Evolutionary conservation across 805 yeast species (phyloP), one percentile per base, ranked within the genome.

Genomic region (Nakazawaea siamensis): DNA sequence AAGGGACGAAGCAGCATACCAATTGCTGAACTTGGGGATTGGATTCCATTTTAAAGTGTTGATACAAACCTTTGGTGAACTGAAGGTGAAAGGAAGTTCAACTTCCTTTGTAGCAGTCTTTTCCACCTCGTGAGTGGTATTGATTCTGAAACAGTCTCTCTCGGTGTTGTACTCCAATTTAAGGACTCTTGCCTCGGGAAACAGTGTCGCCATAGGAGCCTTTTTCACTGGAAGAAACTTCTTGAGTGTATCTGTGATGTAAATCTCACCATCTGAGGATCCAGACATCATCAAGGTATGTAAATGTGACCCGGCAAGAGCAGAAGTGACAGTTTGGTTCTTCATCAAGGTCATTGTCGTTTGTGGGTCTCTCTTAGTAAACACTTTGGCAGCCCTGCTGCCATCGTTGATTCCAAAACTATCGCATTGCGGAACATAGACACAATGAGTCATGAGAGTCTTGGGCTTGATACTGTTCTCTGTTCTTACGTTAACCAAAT

Each of bases 31-130:
- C 49, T 24, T 31, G 3, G 50, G 30, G 33, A 60, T 64, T 37
- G 71, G 79, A 49, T 69, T 70, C 92, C 90, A 82, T 17, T 67
- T 66, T 1, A 72, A 33, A 2, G 69, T 44, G 0, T 75, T 64
- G 5, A 81, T 55, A 12, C 61, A 52, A 2, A 76, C 64, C 11
- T 70, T 68, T 4, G 68, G 62, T 1, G 84, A 76, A 34, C 65
- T 65, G 4, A 69, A 54, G 44, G 41, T 58, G 40, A 38, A 54
- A 18, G 43, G 38, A 44, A 16, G 61, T 67, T 4, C 58, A 47
- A 1, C 60, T 45, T 7, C 55, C 50, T 23, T 51, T 50, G 19
- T 47, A 38, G 13, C 39, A 43, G 52, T 54, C 18, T 58, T 57
- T 33, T 49, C 45, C 26, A 54, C 44, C 18, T 67, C 64, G 58